Conservation (phyloP, 1,284 basidiomycete genomes). For the Irpex sp. region DNA sequence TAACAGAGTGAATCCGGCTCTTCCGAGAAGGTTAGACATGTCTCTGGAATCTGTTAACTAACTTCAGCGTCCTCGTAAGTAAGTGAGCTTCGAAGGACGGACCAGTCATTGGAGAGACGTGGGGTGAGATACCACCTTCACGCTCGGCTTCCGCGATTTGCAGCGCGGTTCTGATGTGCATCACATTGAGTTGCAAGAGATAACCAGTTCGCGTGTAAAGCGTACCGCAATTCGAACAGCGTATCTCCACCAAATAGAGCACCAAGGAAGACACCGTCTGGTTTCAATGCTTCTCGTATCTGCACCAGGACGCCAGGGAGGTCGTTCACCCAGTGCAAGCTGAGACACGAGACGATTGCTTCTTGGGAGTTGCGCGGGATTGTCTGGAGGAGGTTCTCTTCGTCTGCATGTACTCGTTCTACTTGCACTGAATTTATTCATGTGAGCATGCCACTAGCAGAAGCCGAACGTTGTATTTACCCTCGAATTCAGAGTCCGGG, state of each 20-base stretch:
- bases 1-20: constrained; percentile 91
- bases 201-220: background rate
- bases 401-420: constrained; percentile 70
- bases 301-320: constrained; percentile 91
- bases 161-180: constrained; percentile 57
- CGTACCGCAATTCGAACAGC: constrained; percentile 85
- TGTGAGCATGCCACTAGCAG: background rate
- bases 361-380: constrained; percentile 79
- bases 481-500: constrained; percentile 67
- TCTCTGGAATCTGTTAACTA: constrained; percentile 73
- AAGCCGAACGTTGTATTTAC: constrained; percentile 32
- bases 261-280: constrained; percentile 93
- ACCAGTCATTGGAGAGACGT: constrained; percentile 97
- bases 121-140: constrained; percentile 92
- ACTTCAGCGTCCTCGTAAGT: background rate
- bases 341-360: constrained; percentile 87
- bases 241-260: constrained; percentile 97
- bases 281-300: constrained; percentile 79
- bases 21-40: constrained; percentile 84
- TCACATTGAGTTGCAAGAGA: background rate
- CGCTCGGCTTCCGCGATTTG: constrained; percentile 94
- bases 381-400: constrained; percentile 63
- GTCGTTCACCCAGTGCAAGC: constrained; percentile 98
- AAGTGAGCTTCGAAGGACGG: background rate
- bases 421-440: constrained; percentile 51